Evolutionary conservation across 2,329 filamentous ascomycete genomes (phyloP), one percentile per base, ranked within the genome.

Genomic region (Fusarium albosuccineum): DNA sequence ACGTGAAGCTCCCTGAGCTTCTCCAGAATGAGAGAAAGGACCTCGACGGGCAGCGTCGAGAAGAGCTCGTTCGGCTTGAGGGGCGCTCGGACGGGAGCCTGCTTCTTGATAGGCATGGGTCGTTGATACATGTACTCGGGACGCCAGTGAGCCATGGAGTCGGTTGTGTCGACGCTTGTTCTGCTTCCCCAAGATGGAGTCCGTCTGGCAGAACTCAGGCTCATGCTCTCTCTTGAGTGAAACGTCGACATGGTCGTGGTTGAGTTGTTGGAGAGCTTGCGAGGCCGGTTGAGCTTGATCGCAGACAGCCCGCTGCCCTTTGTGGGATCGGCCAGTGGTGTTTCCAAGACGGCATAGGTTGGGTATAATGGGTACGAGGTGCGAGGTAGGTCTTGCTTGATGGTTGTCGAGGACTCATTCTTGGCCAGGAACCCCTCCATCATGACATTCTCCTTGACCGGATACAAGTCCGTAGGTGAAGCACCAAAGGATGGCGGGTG

Each of bases 11-110:
- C 77, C 71, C 82, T 85, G 16, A 91, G 76, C 55, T 85, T 81
- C 39, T 81, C 81, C 34, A 90, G 71, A n/a, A 90, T 85, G 34
- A 87, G 76, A 52, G 84, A 81, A 45, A 90, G 74, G 2, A 90
- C 85, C 70, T 89, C 87, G n/a, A 83, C 82, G 0, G 88, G 87
- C 14, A 90, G 68, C 17, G 80, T 80, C n/a, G 80, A 80, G 60
- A 89, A 87, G 7, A 86, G 75, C 68, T 88, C 86, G 13, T 86
- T 83, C 0, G 82, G 82, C 34, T 77, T 67, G 75, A 75, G 33
- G 75, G 77, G 57, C 73, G 77, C 61, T 27, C 61, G 65, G 22
- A 49, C 44, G 9, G 64, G 53, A 6, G 67, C 40, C 34, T 66
- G 57, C 14, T 57, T 62, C 53, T 72, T 72, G 29, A 70, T 46